Percentiles rank a stretch among this genome's conserved stretches.
Evolutionary conservation across 208 protist genomes (phyloP).

Genomic region (Crithidia bombi): DNA sequence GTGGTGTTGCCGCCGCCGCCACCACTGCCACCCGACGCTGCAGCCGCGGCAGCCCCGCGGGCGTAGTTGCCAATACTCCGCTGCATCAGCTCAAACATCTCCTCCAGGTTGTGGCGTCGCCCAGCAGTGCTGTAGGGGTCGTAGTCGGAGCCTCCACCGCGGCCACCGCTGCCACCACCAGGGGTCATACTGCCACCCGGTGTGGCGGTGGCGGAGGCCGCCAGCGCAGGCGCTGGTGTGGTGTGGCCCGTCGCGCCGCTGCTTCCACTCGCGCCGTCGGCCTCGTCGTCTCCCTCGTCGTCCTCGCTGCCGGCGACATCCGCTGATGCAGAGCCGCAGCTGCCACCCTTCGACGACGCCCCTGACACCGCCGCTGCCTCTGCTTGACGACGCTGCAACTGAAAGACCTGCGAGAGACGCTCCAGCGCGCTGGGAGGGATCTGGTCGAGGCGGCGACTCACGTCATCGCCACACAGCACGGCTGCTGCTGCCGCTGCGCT

Average conservation of each 20-base stretch:
- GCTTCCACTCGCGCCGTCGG: constrained; percentile 18
- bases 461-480: constrained; percentile 26
- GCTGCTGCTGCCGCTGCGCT: constrained; percentile 4
- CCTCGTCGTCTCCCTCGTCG: constrained; percentile 19
- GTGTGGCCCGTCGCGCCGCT: constrained; percentile 19
- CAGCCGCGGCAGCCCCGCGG: not conserved
- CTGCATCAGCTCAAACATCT: constrained; percentile 46
- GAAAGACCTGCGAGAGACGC: constrained; percentile 31
- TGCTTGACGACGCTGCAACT: constrained; percentile 27
- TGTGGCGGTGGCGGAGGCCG: not conserved
- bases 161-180: not conserved
- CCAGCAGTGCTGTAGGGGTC: constrained; percentile 16
- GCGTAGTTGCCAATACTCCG: constrained; percentile 31
- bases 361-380: constrained; percentile 3
- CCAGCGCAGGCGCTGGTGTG: not conserved
- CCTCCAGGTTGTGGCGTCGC: constrained; percentile 28
- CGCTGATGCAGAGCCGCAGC: constrained; percentile 10
- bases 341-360: constrained; percentile 5
- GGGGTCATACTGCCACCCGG: not conserved
- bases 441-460: constrained; percentile 26
- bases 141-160: not conserved
- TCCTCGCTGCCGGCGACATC: constrained; percentile 20
- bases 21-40: not conserved
- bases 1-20: not conserved
- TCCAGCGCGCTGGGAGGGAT: constrained; percentile 28